Evolutionary conservation across 495 filamentous ascomycete genomes (phyloP).

Genomic region (Aspergillus affinis): DNA sequence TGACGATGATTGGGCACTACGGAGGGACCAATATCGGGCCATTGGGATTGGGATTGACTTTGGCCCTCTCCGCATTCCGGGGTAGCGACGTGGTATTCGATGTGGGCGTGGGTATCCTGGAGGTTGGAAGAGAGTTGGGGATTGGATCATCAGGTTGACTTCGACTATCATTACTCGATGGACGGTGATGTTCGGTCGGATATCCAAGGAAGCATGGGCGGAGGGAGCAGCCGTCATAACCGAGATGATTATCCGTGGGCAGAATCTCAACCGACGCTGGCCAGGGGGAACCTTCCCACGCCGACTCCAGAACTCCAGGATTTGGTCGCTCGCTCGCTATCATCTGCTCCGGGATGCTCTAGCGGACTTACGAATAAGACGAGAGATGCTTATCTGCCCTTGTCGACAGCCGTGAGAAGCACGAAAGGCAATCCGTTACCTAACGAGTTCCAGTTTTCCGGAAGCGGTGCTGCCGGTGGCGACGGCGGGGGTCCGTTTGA

Average conservation of each 20-base stretch:
- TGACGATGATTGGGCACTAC: too few species aligned
- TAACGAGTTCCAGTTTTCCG: constrained; percentile 12
- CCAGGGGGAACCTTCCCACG: too few species aligned
- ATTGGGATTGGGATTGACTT: not conserved
- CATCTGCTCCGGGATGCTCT: not conserved
- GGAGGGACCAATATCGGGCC: not conserved
- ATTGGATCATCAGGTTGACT: too few species aligned
- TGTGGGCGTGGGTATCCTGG: too few species aligned
- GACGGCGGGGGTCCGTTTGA: not conserved
- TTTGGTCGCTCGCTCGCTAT: too few species aligned
- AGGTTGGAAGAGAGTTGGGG: too few species aligned
- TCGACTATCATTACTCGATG: constrained; percentile 1
- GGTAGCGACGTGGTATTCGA: constrained; percentile 2
- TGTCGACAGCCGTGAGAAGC: not conserved
- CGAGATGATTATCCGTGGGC: too few species aligned
- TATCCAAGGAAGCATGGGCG: not conserved
- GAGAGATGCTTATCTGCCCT: constrained; percentile 14
- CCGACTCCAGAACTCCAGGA: too few species aligned
- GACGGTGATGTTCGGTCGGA: not conserved
- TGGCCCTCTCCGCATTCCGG: constrained; percentile 5
- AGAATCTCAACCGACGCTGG: too few species aligned
- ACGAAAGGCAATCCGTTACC: constrained; percentile 23
- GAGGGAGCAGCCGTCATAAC: too few species aligned
- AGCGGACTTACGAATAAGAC: constrained; percentile 14
- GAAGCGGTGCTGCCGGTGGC: constrained; percentile 4